Conservation (phyloP, 768 basidiomycete genomes). For the Favolaschia claudopus region DNA sequence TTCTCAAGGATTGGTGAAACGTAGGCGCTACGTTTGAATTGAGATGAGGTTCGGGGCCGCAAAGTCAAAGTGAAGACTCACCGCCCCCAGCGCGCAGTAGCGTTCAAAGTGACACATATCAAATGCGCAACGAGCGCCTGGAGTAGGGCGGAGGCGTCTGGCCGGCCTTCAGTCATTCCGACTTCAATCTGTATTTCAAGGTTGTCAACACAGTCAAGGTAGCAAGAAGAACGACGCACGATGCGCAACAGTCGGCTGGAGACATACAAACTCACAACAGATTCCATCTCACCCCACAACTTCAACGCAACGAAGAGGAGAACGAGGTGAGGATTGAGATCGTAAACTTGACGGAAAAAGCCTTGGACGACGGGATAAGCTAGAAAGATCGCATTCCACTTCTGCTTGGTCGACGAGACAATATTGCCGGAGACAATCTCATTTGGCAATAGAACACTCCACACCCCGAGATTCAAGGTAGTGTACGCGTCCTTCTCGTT, state of each 20-base stretch:
- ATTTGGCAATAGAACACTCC: slow-evolving; percentile 15
- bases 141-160: slow-evolving; percentile 3
- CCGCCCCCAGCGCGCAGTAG: slow-evolving; percentile 8
- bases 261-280: slow-evolving; percentile 11
- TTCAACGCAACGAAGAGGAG: slow-evolving; percentile 2
- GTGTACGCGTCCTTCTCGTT: slow-evolving; percentile 11
- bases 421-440: not conserved
- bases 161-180: slow-evolving; percentile 12
- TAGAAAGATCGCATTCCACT: not conserved
- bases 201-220: not conserved
- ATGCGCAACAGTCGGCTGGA: slow-evolving; percentile 2
- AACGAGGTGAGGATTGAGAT: not conserved
- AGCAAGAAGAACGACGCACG: not conserved
- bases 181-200: slow-evolving; percentile 8
- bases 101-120: not conserved
- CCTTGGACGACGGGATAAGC: slow-evolving; percentile 10
- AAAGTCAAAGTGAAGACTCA: not conserved
- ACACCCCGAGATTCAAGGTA: slow-evolving; percentile 13
- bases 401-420: not conserved
- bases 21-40: not conserved
- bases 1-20: slow-evolving; percentile 2
- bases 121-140: slow-evolving; percentile 7
- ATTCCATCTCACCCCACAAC: slow-evolving; percentile 12
- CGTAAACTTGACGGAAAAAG: slow-evolving; percentile 15
- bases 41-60: not conserved